A percentile compares a stretch with the other conserved stretches of the same genome.
Conservation (phyloP, 108 stramenopile genomes). For the Skeletonema grethae region DNA sequence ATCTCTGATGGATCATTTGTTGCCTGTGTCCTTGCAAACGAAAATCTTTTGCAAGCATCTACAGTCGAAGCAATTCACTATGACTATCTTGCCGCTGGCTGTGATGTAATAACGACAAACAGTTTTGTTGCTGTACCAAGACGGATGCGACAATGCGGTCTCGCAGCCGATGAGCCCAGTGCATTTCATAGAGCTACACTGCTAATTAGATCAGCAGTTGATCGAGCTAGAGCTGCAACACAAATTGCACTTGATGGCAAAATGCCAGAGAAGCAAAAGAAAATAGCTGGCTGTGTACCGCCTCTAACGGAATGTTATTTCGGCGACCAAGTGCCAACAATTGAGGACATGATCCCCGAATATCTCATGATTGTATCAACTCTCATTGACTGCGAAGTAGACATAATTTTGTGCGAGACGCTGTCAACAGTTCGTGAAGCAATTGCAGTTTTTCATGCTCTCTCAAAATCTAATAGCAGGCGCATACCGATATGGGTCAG, state of each 20-base stretch:
- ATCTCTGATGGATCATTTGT: slow-evolving; percentile 42
- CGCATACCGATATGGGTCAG: slow-evolving; percentile 38
- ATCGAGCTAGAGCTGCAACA: slow-evolving; percentile 39
- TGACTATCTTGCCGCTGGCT: slow-evolving; percentile 43
- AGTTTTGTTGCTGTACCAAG: slow-evolving; percentile 52
- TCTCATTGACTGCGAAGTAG: slow-evolving; percentile 33
- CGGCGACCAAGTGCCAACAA: slow-evolving; percentile 28
- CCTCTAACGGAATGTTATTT: slow-evolving; percentile 54
- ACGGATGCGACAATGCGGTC: slow-evolving; percentile 38
- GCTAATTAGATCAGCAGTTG: slow-evolving; percentile 39
- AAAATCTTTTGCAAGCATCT: slow-evolving; percentile 12
- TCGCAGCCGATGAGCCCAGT: slow-evolving; percentile 17
- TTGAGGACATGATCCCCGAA: slow-evolving; percentile 26
- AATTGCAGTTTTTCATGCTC: slow-evolving; percentile 27
- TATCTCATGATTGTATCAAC: slow-evolving; percentile 35
- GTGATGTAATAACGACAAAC: slow-evolving; percentile 52
- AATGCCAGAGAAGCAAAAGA: slow-evolving; percentile 6
- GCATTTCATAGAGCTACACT: slow-evolving; percentile 16
- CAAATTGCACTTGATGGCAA: slow-evolving; percentile 5
- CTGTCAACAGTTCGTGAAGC: slow-evolving; percentile 49
- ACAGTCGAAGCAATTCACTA: slow-evolving; percentile 35
- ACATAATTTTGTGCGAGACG: slow-evolving; percentile 49
- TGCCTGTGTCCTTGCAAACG: slow-evolving; percentile 49
- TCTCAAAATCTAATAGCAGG: slow-evolving; percentile 2
- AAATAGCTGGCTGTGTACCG: slow-evolving; percentile 46